Conservation (phyloP, 768 basidiomycete species). For the Amanita polypyramis region DNA sequence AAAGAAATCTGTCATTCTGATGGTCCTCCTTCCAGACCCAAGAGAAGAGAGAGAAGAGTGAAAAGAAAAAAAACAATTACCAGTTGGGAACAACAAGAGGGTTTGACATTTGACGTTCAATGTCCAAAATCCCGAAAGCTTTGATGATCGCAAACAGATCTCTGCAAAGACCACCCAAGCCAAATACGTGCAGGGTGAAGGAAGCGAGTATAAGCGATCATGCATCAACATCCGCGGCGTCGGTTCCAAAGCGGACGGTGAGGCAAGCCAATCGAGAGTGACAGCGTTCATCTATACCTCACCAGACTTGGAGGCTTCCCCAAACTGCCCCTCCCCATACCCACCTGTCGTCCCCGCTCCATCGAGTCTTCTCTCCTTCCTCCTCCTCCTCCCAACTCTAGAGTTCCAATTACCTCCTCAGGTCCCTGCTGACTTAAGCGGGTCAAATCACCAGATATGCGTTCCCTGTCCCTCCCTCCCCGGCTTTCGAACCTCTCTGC, state of each 20-base stretch:
- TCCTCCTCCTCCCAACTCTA: conserved; percentile 29
- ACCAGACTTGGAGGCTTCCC: conserved; percentile 5
- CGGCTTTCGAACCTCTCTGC: conserved; percentile 13
- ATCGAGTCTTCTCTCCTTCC: background rate
- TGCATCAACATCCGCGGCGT: too few species aligned
- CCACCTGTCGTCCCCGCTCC: conserved; percentile 7
- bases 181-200: too few species aligned
- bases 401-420: conserved; percentile 45
- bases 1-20: background rate
- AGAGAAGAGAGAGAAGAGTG: background rate
- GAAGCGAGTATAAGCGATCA: too few species aligned
- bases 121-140: background rate
- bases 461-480: conserved; percentile 21
- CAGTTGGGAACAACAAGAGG: background rate
- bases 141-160: background rate
- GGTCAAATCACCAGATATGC: background rate
- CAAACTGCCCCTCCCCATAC: conserved; percentile 6
- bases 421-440: conserved; percentile 18
- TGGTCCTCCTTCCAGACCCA: background rate
- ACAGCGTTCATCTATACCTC: background rate
- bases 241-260: background rate
- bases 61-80: background rate
- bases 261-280: background rate
- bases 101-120: too few species aligned
- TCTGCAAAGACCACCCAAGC: too few species aligned